Base-by-base conservation (phyloP, 768 basidiomycete genomes). In the Sutorius australiensis region DNA sequence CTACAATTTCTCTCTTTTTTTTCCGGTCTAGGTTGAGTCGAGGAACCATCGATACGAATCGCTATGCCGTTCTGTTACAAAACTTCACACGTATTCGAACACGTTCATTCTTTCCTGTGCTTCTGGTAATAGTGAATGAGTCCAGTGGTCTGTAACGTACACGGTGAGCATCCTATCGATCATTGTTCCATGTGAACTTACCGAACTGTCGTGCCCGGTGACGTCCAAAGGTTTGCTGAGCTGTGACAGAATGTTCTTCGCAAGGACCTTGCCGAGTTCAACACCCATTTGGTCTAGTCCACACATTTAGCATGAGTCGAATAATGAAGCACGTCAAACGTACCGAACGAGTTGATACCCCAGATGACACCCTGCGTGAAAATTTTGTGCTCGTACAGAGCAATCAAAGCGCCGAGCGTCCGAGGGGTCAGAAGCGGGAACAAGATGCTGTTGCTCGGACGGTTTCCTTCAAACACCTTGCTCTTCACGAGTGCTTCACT, bases 261-360 rank as follows among this genome's bases (percentile, higher is more conserved):
- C 97, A 40, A 99, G 82, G 5, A 95, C 90, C 71, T 98, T 98
- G 52, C 95, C 95, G 50, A 98, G 87, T 72, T 98, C 95, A 59
- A 98, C 95, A 69, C 97, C 97, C 95, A 98, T 97, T 84, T 98
- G 97, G 71, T 98, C 92, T 92, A 1, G 41, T 21, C 11, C 46
- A 14, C 13, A 19, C 14, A 7, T 36, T 49, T 9, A 60, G 49
- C 32, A 44, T 17, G 8, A 9, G 12, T n/a, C 10, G n/a, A 34
- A 28, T 19, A 28, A 12, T 2, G 1, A 48, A 31, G 30, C 24
- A 19, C 9, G 39, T 8, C 41, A n/a, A 6, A 69, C 81, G 32
- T 48, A 92, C 92, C 95, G 69, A 92, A 98, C 3, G 92, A 94
- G 78, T 99, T 98, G 78, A 99, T 95, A 24, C 95, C 95, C 95